A percentile compares a stretch with the other conserved stretches of the same genome.
Conservation (phyloP, 352 stramenopile species). For the Halophytophthora polymorphica region DNA sequence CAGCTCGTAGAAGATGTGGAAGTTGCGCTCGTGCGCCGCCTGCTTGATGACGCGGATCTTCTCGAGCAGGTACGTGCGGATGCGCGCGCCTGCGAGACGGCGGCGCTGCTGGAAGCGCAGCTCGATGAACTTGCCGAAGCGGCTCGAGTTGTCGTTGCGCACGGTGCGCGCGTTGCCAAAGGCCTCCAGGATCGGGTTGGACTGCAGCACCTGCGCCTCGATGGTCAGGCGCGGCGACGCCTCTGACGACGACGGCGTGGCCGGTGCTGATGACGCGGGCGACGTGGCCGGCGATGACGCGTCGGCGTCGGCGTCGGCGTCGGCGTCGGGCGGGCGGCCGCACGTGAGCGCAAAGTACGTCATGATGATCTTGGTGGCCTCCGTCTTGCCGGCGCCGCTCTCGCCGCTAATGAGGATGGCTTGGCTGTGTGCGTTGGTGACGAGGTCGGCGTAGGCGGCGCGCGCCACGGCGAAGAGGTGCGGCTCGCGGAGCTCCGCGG, state of each 20-base stretch:
- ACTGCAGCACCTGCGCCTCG: conserved; percentile 86
- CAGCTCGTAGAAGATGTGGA: conserved; percentile 89
- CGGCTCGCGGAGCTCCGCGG: conserved; percentile 21
- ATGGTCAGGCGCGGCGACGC: conserved; percentile 34
- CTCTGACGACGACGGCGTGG: conserved; percentile 15
- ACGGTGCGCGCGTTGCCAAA: conserved; percentile 88
- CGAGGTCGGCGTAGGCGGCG: conserved; percentile 69
- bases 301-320: not conserved
- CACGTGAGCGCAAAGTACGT: conserved; percentile 83
- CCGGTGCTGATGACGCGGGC: not conserved
- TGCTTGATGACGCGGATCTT: conserved; percentile 91
- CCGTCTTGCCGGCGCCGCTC: conserved; percentile 84
- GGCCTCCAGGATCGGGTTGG: conserved; percentile 88
- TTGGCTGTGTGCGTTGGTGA: conserved; percentile 64
- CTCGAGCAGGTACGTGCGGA: conserved; percentile 93
- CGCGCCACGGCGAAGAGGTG: conserved; percentile 80
- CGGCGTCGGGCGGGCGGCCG: conserved; percentile 20
- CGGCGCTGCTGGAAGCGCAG: conserved; percentile 57
- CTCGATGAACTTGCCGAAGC: conserved; percentile 92
- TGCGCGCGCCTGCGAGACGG: conserved; percentile 62
- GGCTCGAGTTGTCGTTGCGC: conserved; percentile 88
- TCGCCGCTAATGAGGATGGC: conserved; percentile 87
- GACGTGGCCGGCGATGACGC: not conserved
- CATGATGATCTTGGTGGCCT: conserved; percentile 91
- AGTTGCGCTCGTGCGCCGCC: conserved; percentile 72